Base-by-base conservation (phyloP, 2,329 filamentous ascomycete genomes). In the Blumeria graminis region DNA sequence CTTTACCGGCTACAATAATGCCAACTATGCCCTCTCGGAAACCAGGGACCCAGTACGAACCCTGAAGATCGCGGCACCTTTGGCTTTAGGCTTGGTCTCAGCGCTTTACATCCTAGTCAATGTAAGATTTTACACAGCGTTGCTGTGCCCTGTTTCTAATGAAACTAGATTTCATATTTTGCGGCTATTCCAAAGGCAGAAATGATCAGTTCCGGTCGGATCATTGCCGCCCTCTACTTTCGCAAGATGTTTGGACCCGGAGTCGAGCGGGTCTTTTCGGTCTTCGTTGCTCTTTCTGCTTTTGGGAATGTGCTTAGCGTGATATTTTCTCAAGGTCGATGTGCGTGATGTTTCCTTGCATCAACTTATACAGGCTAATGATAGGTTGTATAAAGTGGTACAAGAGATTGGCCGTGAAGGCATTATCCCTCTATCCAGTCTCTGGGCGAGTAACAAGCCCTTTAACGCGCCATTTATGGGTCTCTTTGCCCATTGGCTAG, bases 1-100 rank as follows among this genome's bases (percentile, higher is more conserved):
- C 58, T 85, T 79, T 62, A 75, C 81, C 60, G 81, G 81, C 28
- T 82, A 81, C 71, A 76, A 72, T 69, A 83, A 82, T 65, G 80
- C 78, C 65, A 82, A 82, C 68, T 81, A 83, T 63, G 77, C 74
- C 50, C 70, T 80, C 35, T 76, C 74, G 63, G 81, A 85, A 69
- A 81, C 78, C 51, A 78, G 74, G 64, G 76, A 82, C 66, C 81
- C 81, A 0, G 74, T 80, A 5, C 72, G 72, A 28, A 84, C 80
- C 0, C 72, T 84, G 58, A 80, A 78, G 66, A 74, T 78, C 52
- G 80, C 80, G n/a, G 79, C 77, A 0, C 76, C 80, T 1, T 63
- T 78, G 8, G 80, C 78, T 52, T 71, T 84, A 33, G 71, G 69
- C 43, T 70, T 74, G 28, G 75, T 81, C 38, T 75, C 76, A 0